A percentile compares a stretch with the other conserved stretches of the same genome.
phyloP scores from a whole-genome alignment of 2,329 filamentous ascomycete species.

The Arthrocladium fulminans region DNA sequence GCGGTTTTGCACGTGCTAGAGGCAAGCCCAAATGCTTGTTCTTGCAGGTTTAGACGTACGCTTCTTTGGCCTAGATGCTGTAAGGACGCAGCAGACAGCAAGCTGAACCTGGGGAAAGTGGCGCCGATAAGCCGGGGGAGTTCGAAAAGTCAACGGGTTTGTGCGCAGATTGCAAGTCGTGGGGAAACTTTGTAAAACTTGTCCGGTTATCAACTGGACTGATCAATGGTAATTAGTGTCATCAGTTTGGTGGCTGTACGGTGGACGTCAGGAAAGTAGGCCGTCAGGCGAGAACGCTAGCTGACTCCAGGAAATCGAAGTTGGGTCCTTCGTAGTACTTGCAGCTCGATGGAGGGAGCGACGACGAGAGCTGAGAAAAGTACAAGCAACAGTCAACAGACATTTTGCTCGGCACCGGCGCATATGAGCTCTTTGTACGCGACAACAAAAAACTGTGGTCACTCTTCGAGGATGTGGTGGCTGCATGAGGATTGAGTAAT shows the following conservation, averaged over 20 bases:
- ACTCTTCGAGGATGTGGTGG: not conserved
- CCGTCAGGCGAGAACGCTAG: no score
- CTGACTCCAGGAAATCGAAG: no score
- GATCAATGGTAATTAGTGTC: no score
- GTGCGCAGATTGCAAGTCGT: not conserved
- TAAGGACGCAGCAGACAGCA: not conserved
- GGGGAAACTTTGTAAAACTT: not conserved
- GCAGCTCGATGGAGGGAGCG: no score
- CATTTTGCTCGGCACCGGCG: not conserved
- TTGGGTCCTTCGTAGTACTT: no score
- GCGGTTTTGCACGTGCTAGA: not conserved
- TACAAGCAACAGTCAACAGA: not conserved
- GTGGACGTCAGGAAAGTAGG: no score
- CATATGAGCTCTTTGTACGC: slow-evolving; percentile 5
- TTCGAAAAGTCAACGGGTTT: not conserved
- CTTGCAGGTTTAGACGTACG: not conserved
- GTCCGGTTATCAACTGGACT: no score
- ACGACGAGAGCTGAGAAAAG: no score
- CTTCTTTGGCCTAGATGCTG: not conserved
- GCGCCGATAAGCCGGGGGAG: not conserved
- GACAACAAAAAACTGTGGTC: not conserved
- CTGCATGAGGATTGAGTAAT: slow-evolving; percentile 9
- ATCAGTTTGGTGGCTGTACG: no score
- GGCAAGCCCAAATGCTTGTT: not conserved
- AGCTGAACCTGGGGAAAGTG: not conserved